A percentile compares a stretch with the other conserved stretches of the same genome.
These are phyloP conservation scores for Penicillium lagena DNA, from an alignment of 495 filamentous ascomycete species.

Conservation along the genomic window DNA sequence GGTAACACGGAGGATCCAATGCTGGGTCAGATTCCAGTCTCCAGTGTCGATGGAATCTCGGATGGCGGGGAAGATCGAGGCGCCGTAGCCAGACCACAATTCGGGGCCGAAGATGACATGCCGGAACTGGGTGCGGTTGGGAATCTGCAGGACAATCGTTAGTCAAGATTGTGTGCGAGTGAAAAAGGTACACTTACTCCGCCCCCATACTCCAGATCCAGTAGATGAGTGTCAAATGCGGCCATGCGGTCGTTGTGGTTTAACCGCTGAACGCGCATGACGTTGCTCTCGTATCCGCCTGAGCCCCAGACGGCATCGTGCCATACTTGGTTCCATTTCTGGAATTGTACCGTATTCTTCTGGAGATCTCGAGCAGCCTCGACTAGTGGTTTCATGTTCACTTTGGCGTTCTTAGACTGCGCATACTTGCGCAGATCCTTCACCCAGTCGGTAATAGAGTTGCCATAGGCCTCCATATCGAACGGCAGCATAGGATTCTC, in stretches of 20 bases:
- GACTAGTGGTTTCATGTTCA: conserved; percentile 53
- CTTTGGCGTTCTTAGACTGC: conserved; percentile 40
- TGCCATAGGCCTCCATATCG: conserved; percentile 71
- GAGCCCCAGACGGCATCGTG: conserved; percentile 56
- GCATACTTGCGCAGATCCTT: conserved; percentile 62
- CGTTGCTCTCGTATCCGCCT: conserved; percentile 64
- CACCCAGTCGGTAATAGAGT: conserved; percentile 53
- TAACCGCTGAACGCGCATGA: conserved; percentile 54
- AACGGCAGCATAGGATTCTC: conserved; percentile 79
- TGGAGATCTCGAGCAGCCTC: conserved; percentile 56
- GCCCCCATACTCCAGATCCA: conserved; percentile 63
- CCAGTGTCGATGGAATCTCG: conserved; percentile 69
- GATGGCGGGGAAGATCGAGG: conserved; percentile 76
- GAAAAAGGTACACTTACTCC: conserved; percentile 49
- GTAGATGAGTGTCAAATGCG: conserved; percentile 72
- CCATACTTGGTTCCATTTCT: conserved; percentile 69
- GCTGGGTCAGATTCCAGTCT: conserved; percentile 65
- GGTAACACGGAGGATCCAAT: conserved; percentile 67
- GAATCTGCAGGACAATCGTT: conserved; percentile 51
- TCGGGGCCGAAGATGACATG: conserved; percentile 86
- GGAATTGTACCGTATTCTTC: conserved; percentile 55
- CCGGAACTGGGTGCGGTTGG: conserved; percentile 88
- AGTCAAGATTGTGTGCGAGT: conserved; percentile 1
- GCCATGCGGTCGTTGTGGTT: conserved; percentile 68
- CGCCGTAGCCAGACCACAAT: conserved; percentile 68